Evolutionary conservation across 768 basidiomycete species (phyloP).

Genomic region (Mycena metata): DNA sequence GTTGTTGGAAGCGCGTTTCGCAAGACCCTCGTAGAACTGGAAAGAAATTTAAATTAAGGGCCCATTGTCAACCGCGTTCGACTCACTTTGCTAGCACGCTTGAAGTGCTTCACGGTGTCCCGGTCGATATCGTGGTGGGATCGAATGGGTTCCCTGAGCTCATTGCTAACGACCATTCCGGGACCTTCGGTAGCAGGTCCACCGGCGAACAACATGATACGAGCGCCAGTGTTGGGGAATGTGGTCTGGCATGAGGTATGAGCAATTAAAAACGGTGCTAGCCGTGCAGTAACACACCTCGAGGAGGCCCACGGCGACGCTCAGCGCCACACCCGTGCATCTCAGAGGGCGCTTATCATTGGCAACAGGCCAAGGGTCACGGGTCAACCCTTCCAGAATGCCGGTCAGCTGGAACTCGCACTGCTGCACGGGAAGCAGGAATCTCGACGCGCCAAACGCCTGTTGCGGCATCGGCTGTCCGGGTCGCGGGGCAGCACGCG

Average conservation of each 20-base stretch:
- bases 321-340: constrained; percentile 95
- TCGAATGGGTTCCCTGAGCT: constrained; percentile 96
- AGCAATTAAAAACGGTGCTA: not conserved
- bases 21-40: constrained; percentile 97
- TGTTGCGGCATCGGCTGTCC: constrained; percentile 87
- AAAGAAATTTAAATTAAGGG: constrained; percentile 24
- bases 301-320: constrained; percentile 91
- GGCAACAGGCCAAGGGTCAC: constrained; percentile 98
- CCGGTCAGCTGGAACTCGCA: constrained; percentile 97
- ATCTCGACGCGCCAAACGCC: constrained; percentile 88
- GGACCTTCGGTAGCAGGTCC: constrained; percentile 98
- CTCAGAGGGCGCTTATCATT: constrained; percentile 93
- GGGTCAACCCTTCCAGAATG: constrained; percentile 86
- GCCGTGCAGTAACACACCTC: constrained; percentile 65
- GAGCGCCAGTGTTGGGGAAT: constrained; percentile 95
- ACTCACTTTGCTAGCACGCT: constrained; percentile 92
- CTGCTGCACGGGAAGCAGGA: constrained; percentile 91
- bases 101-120: constrained; percentile 97
- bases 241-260: constrained; percentile 65
- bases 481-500: constrained; percentile 87
- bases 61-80: constrained; percentile 2
- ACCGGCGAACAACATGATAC: constrained; percentile 96
- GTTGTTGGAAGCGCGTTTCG: constrained; percentile 92
- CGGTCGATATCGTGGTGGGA: constrained; percentile 99
- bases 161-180: constrained; percentile 95